Evolutionary conservation across 306 rosid genomes (phyloP).

Genomic region (Sicyos edulis): DNA sequence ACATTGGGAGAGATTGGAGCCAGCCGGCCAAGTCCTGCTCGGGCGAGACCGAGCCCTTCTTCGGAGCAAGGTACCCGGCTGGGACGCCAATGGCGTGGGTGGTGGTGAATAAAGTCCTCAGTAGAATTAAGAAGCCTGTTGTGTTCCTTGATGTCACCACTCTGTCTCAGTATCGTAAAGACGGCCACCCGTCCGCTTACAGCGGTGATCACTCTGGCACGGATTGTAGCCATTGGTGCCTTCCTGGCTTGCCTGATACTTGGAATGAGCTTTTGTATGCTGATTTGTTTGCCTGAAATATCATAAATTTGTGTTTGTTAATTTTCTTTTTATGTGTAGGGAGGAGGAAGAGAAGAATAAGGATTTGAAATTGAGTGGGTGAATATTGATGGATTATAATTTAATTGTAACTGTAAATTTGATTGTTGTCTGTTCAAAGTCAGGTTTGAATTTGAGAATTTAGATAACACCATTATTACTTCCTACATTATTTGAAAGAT

Average conservation of each 20-base stretch:
- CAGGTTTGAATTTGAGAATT: too few species aligned
- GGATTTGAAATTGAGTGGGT: background rate
- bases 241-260: constrained; percentile 92
- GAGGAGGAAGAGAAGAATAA: too few species aligned
- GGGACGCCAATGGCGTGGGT: constrained; percentile 76
- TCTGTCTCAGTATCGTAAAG: constrained; percentile 75
- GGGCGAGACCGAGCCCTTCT: constrained; percentile 52
- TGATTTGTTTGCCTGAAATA: constrained; percentile 30
- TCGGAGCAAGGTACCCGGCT: constrained; percentile 70
- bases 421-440: background rate
- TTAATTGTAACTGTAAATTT: constrained; percentile 1
- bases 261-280: constrained; percentile 80
- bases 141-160: constrained; percentile 64
- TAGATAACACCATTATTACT: too few species aligned
- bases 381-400: background rate
- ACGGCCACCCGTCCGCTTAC: constrained; percentile 71
- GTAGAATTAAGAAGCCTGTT: constrained; percentile 58
- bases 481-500: too few species aligned
- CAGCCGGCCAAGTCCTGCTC: constrained; percentile 66
- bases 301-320: too few species aligned
- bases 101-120: constrained; percentile 72
- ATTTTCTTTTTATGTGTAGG: too few species aligned
- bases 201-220: constrained; percentile 41
- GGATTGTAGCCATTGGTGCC: constrained; percentile 98
- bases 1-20: constrained; percentile 83